These are phyloP conservation scores for Skeletonema potamos DNA, from an alignment of 108 stramenopile species.

Conservation along the genomic window DNA sequence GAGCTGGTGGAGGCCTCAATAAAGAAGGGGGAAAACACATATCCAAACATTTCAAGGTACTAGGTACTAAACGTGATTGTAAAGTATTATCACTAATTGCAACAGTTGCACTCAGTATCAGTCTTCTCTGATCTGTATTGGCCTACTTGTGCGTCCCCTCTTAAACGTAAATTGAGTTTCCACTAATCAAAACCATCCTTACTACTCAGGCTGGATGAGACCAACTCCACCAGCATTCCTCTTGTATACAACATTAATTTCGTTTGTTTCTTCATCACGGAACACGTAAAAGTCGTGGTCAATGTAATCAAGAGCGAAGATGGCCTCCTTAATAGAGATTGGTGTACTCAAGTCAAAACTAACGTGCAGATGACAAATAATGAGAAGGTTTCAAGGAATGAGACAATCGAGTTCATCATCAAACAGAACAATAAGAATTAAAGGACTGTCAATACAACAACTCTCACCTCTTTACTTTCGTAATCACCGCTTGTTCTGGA, in stretches of 20 bases:
- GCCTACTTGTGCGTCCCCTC: neutral
- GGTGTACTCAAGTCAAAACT: constrained; percentile 80
- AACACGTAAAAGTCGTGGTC: constrained; percentile 94
- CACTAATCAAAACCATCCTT: constrained; percentile 28
- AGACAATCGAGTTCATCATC: neutral
- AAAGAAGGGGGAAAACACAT: too few species aligned
- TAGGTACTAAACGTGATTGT: too few species aligned
- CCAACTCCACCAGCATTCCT: constrained; percentile 90
- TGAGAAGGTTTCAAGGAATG: neutral
- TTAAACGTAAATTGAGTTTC: neutral
- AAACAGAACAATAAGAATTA: constrained; percentile 5
- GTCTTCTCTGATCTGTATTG: neutral
- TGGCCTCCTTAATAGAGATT: constrained; percentile 83
- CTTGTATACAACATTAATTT: constrained; percentile 88
- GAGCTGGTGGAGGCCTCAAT: too few species aligned
- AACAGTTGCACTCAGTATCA: neutral
- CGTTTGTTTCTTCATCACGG: constrained; percentile 75
- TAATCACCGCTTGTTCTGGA: constrained; percentile 72
- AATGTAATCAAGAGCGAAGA: constrained; percentile 89
- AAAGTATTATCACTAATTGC: too few species aligned
- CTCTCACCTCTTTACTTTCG: constrained; percentile 65
- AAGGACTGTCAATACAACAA: neutral
- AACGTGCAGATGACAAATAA: neutral
- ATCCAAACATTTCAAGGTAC: too few species aligned
- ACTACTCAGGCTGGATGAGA: constrained; percentile 70